phyloP scores from a whole-genome alignment of 768 basidiomycete genomes.

The Suillus luteus region DNA sequence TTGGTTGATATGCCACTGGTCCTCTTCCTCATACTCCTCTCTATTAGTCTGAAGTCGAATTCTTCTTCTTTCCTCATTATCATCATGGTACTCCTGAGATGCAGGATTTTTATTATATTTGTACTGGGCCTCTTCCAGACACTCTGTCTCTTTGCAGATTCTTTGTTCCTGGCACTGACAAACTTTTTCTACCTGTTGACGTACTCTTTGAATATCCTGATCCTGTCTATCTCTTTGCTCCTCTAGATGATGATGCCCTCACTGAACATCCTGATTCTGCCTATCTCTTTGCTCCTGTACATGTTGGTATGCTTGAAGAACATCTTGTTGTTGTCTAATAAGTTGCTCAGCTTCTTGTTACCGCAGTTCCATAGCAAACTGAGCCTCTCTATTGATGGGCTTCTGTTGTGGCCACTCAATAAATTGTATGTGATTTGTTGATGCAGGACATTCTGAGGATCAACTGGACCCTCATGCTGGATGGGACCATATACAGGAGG shows the following conservation, averaged over 20 bases:
- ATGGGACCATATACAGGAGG: neutral
- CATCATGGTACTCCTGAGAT: neutral
- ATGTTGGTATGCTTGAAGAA: too few species aligned
- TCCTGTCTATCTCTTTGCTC: too few species aligned
- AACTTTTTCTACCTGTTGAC: neutral
- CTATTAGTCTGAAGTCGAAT: too few species aligned
- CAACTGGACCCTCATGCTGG: too few species aligned
- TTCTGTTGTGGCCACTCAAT: neutral
- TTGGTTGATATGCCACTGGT: neutral
- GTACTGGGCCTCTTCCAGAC: neutral
- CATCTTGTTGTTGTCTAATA: too few species aligned
- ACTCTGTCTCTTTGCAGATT: neutral
- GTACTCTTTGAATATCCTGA: neutral
- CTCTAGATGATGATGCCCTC: too few species aligned
- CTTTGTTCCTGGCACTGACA: neutral
- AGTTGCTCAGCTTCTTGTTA: too few species aligned
- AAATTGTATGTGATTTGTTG: neutral
- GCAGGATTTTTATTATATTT: neutral
- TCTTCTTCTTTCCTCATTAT: conserved; percentile 1
- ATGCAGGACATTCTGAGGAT: too few species aligned
- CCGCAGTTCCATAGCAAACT: too few species aligned
- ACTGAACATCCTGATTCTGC: too few species aligned
- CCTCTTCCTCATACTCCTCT: neutral
- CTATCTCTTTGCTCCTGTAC: too few species aligned
- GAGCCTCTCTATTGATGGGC: too few species aligned